Conservation (phyloP, 495 filamentous ascomycete genomes). For the Eremomyces bilateralis region DNA sequence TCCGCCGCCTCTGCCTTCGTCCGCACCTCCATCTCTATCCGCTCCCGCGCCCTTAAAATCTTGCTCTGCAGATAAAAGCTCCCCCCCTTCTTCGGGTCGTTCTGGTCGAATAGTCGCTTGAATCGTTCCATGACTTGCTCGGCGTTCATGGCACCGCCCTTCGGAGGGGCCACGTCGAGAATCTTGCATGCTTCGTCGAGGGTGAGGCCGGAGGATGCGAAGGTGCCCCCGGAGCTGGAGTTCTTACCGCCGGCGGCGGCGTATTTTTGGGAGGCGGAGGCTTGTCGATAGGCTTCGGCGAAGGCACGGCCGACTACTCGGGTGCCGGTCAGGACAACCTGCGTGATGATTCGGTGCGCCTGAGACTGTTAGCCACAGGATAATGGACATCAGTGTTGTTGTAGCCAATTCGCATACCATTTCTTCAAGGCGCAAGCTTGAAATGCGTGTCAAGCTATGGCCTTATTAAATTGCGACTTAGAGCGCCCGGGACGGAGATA, state of each 20-base stretch:
- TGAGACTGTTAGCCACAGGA: too few species aligned
- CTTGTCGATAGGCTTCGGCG: slow-evolving; percentile 35
- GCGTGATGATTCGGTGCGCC: slow-evolving; percentile 88
- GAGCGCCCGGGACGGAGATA: too few species aligned
- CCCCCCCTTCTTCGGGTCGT: slow-evolving; percentile 85
- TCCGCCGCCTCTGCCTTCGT: slow-evolving; percentile 27
- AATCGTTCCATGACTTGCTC: slow-evolving; percentile 66
- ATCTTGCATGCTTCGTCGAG: slow-evolving; percentile 96
- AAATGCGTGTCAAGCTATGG: too few species aligned
- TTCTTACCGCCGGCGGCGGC: slow-evolving; percentile 36
- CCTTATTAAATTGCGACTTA: too few species aligned
- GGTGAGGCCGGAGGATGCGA: slow-evolving; percentile 49
- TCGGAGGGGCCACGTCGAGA: slow-evolving; percentile 80
- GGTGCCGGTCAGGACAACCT: slow-evolving; percentile 73
- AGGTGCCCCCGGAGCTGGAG: slow-evolving; percentile 26
- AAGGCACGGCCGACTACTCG: slow-evolving; percentile 89
- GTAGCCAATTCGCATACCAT: too few species aligned
- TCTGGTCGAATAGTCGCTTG: slow-evolving; percentile 83
- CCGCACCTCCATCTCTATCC: slow-evolving; percentile 65
- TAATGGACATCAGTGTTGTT: too few species aligned
- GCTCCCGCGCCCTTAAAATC: slow-evolving; percentile 68
- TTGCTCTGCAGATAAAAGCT: slow-evolving; percentile 98
- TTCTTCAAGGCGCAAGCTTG: too few species aligned
- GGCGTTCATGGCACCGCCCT: slow-evolving; percentile 50
- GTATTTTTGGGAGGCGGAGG: slow-evolving; percentile 60